A percentile compares a stretch with the other conserved stretches of the same genome.
Conservation (phyloP, 2,329 filamentous ascomycete species). For the Ambrosiella beaveri region DNA sequence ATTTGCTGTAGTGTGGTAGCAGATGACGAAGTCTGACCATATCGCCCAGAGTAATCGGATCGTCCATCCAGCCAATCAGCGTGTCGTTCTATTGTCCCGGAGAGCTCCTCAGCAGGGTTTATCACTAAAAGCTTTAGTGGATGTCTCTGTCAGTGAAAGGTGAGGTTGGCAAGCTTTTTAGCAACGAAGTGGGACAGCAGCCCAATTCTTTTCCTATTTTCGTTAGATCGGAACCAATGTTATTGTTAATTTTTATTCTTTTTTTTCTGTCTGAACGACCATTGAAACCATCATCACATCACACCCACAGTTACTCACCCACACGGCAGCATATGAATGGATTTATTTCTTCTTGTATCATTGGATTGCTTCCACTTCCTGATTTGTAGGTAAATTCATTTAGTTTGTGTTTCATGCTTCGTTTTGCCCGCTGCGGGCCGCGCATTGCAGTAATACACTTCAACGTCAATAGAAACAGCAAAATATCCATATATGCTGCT, state of each 20-base stretch:
- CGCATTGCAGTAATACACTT: neutral
- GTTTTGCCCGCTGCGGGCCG: neutral
- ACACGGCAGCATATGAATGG: neutral
- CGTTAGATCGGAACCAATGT: neutral
- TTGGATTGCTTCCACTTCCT: neutral
- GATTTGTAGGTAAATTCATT: neutral
- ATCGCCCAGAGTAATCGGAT: neutral
- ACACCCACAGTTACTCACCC: neutral
- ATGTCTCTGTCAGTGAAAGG: neutral
- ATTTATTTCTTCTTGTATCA: neutral
- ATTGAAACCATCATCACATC: neutral
- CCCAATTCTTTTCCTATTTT: neutral
- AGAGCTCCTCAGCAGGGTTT: neutral
- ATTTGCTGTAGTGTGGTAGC: neutral
- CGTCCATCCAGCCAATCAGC: conserved; percentile 1
- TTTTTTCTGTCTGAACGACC: neutral
- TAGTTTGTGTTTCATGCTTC: neutral
- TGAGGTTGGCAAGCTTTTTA: neutral
- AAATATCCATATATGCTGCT: neutral
- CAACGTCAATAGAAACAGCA: neutral
- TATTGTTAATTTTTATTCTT: neutral
- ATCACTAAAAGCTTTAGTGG: neutral
- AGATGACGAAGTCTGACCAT: neutral
- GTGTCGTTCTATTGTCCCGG: too few relatives aligned
- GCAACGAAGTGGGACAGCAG: neutral